phyloP scores from a whole-genome alignment of 1,284 basidiomycete species.

The Cutaneotrichosporon dermatis region DNA sequence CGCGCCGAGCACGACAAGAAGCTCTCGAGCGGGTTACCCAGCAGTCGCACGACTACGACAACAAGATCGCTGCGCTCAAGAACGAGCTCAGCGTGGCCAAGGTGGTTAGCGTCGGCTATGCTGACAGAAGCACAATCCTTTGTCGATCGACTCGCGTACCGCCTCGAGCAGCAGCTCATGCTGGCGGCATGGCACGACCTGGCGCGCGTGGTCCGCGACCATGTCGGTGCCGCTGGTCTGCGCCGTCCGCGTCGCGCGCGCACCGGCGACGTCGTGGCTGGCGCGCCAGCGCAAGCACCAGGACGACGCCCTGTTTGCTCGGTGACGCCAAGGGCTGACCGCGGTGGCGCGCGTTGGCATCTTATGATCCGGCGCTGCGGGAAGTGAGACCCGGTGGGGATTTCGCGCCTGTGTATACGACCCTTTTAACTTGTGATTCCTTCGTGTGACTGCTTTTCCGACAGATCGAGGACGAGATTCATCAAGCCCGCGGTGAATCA shows the following conservation, averaged over 20 bases:
- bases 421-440: neutral
- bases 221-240: constrained; percentile 25
- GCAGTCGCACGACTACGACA: constrained; percentile 62
- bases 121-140: constrained; percentile 6
- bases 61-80: constrained; percentile 65
- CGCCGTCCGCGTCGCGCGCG: constrained; percentile 41
- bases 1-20: constrained; percentile 23
- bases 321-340: constrained; percentile 16
- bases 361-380: constrained; percentile 11
- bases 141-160: constrained; percentile 51
- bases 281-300: constrained; percentile 57
- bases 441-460: neutral
- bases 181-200: constrained; percentile 65
- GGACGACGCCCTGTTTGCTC: constrained; percentile 28
- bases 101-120: constrained; percentile 43
- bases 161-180: constrained; percentile 74
- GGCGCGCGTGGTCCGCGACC: constrained; percentile 59
- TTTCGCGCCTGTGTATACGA: constrained; percentile 9
- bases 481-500: neutral
- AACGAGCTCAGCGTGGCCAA: constrained; percentile 63
- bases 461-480: neutral
- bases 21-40: constrained; percentile 61
- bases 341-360: constrained; percentile 13
- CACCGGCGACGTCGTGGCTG: constrained; percentile 58
- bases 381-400: constrained; percentile 6